These are phyloP conservation scores for Tolypocladium ophioglossoides DNA, from an alignment of 2,329 filamentous ascomycete genomes.

Conservation along the genomic window DNA sequence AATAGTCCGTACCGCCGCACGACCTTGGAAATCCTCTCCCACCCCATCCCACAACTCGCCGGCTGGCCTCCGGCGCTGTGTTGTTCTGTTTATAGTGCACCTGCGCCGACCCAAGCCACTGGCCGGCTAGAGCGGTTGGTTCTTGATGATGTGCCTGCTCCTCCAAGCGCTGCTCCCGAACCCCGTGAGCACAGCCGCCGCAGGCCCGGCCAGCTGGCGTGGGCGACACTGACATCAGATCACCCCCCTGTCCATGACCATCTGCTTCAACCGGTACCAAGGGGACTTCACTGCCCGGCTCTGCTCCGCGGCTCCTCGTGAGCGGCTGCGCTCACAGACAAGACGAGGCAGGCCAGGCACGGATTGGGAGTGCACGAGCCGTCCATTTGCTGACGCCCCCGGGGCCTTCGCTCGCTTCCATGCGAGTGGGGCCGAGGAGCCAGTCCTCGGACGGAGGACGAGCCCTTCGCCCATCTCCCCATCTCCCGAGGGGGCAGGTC, in stretches of 20 bases:
- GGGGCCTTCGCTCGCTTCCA: not conserved
- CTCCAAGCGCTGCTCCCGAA: not conserved
- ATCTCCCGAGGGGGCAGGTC: not conserved
- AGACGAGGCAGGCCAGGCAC: not conserved
- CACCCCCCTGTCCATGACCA: not conserved
- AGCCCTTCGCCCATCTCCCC: not conserved
- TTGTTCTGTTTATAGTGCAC: not conserved
- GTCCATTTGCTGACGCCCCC: not conserved
- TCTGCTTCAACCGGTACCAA: not conserved
- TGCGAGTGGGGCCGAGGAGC: conserved; percentile 1
- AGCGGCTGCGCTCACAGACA: not conserved
- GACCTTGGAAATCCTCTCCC: not conserved
- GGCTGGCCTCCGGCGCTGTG: not conserved
- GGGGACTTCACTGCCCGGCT: not conserved
- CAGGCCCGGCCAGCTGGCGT: not conserved
- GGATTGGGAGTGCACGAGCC: not conserved
- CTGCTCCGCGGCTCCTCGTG: not conserved
- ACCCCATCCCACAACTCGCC: not conserved
- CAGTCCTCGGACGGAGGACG: not conserved
- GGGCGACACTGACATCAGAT: not conserved
- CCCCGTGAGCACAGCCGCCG: not conserved
- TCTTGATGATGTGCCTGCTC: not conserved
- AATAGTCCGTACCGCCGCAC: not conserved
- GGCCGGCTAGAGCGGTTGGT: not conserved
- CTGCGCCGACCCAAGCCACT: not conserved